Percentiles rank a stretch among this genome's conserved stretches.
phyloP scores from a whole-genome alignment of 768 basidiomycete species.

The Termitomyces sp. region DNA sequence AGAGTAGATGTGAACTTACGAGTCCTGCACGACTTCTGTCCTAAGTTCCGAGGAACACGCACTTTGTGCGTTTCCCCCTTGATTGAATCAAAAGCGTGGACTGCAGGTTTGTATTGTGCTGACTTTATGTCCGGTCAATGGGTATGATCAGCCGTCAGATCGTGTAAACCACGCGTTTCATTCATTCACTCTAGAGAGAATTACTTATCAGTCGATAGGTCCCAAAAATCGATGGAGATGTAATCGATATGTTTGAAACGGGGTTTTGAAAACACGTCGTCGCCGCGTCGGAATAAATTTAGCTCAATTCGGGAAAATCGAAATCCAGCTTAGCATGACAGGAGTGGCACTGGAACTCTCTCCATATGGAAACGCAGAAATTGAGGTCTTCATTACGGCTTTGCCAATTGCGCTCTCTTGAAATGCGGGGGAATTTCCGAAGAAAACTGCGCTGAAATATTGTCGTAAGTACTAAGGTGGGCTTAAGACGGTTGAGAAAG shows the following conservation, averaged over 20 bases:
- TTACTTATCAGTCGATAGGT: neutral
- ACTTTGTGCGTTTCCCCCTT: neutral
- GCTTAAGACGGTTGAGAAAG: neutral
- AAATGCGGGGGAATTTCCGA: neutral
- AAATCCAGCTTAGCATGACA: neutral
- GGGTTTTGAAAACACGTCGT: neutral
- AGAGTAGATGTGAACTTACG: neutral
- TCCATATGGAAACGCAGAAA: neutral
- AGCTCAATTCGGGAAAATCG: neutral
- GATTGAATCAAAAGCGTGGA: neutral
- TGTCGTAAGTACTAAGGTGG: neutral
- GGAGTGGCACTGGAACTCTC: neutral
- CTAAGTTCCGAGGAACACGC: neutral
- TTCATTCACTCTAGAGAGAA: neutral
- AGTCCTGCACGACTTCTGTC: neutral
- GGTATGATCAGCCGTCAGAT: neutral
- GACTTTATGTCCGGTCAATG: neutral
- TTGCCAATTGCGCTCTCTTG: neutral
- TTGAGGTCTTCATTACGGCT: neutral
- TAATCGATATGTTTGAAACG: constrained; percentile 14
- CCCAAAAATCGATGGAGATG: constrained; percentile 5
- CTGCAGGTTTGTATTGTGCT: neutral
- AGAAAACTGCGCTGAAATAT: neutral
- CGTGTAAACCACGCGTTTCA: too few relatives aligned
- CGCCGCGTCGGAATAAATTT: neutral